phyloP scores from a whole-genome alignment of 2,329 filamentous ascomycete species.

The Cladosporium colombiae region DNA sequence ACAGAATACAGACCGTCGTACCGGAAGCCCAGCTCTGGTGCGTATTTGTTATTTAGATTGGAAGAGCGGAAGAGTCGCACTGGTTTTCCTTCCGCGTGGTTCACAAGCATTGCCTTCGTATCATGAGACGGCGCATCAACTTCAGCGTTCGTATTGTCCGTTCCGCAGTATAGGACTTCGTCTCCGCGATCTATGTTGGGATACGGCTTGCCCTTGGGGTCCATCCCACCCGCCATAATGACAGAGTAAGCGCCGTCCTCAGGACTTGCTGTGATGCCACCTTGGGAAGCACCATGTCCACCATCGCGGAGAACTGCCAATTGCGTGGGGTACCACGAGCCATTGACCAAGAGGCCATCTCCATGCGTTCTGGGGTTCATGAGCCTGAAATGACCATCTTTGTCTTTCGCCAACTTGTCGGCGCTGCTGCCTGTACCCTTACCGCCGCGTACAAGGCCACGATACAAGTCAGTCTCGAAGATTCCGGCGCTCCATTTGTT shows the following conservation, averaged over 20 bases:
- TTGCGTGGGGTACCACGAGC: constrained; percentile 59
- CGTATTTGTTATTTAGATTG: constrained; percentile 45
- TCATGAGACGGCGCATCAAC: constrained; percentile 33
- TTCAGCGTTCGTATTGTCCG: constrained; percentile 37
- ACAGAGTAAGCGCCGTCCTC: constrained; percentile 55
- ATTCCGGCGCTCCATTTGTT: constrained; percentile 46
- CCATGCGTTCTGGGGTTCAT: constrained; percentile 41
- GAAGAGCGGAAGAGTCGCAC: constrained; percentile 55
- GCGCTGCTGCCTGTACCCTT: constrained; percentile 12
- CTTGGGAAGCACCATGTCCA: constrained; percentile 53
- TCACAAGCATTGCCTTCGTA: constrained; percentile 49
- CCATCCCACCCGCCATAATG: constrained; percentile 49
- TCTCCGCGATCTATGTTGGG: constrained; percentile 54
- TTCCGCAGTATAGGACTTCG: constrained; percentile 55
- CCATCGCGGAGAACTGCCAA: constrained; percentile 54
- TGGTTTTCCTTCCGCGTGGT: constrained; percentile 38
- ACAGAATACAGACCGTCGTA: constrained; percentile 61
- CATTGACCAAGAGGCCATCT: constrained; percentile 44
- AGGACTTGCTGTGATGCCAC: constrained; percentile 54
- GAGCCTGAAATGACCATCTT: constrained; percentile 27
- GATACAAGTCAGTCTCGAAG: constrained; percentile 49
- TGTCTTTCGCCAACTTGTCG: constrained; percentile 21
- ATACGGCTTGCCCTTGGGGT: constrained; percentile 39
- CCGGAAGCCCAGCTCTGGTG: constrained; percentile 52
- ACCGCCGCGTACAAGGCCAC: constrained; percentile 40